Base-by-base conservation (phyloP, 805 yeast species). In the Candida ipomoeae region DNA sequence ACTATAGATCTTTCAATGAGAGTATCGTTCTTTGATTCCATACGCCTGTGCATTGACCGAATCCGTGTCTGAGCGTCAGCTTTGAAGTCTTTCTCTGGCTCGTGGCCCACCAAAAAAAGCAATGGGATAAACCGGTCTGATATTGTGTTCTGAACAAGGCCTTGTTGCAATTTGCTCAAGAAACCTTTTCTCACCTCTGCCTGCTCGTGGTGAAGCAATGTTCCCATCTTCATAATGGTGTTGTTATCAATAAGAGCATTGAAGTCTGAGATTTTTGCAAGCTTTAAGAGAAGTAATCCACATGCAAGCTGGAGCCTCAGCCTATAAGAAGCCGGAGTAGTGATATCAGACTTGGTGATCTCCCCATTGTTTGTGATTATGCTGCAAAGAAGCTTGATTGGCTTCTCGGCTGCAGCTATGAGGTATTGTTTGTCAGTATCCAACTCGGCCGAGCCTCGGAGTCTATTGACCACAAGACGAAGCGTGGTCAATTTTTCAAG, bases 311-410 rank as follows among this genome's bases (percentile, higher is more conserved):
- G 74, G 44, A 89, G 65, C 54, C 81, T 78, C 51, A 83, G 75
- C 61, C 84, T 85, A 60, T 70, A 83, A 34, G 69, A 68, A 23
- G 62, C 69, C 3, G 96, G 96, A 0, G 96, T 86, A 5, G 48
- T n/a, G n/a, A 49, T 35, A 14, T 86, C 83, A 56, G 66, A 73
- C 63, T 48, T 78, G 55, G 84, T 80, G 32, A 89, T 76, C 59
- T 90, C 96, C 29, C 96, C 96, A 41, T 87, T 86, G 62, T 84
- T 84, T 1, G 83, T 80, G 44, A 89, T 79, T 33, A 87, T 70
- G 1, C 89, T 80, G 33, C 80, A 72, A 31, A 89, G 71, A 26
- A 89, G 67, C 58, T 85, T 87, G 53, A 89, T 77, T 67, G 48
- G 56, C 48, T 74, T 71, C 3, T 58, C 67, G 2, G 76, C 66